Base-by-base conservation (phyloP, 2,329 filamentous ascomycete species). In the Colletotrichum melonis region DNA sequence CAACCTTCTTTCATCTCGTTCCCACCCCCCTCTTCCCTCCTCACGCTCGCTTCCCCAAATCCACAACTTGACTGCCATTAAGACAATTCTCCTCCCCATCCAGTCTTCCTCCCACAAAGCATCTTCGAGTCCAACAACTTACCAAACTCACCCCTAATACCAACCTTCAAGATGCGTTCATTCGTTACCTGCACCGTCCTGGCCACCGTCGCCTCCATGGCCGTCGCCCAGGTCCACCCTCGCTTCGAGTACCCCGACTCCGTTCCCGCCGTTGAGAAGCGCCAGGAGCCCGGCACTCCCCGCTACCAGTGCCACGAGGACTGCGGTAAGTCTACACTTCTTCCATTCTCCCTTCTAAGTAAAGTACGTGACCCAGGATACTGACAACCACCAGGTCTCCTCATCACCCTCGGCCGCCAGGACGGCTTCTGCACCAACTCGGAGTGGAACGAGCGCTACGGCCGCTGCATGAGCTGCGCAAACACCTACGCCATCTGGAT, bases 271-370 rank as follows among this genome's bases (percentile, higher is more conserved):
- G 76, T 86, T 2, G 72, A 84, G 66, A 81, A 80, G 74, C 84
- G 85, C 59, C 86, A 87, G 76, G 82, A 83, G 22, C 84, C 84
- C 14, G 86, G 85, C 6, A 84, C 84, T 8, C 82, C 85, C 19
- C 76, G 79, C 3, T 87, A 84, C 74, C 81, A 83, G 26, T 87
- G 86, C 78, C 85, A 87, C 73, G 82, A 84, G 70, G 83, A 85
- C 74, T 87, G 86, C 76, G 85, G 85, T 85, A 78, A 67, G 81
- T 77, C 30, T 7, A n/a, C 12, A 14, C 19, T 4, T n/a, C 7
- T 19, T 2, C 8, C 42, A 6, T n/a, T 24, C 14, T 24, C 14
- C 19, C 32, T 8, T n/a, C 42, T 9, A 14, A 32, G 11, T 32
- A 32, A 9, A 32, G 32, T 42, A 38, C 35, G 3, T 32, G 35